Evolutionary conservation across 352 stramenopile species (phyloP).

Genomic region (Bremia lactucae): DNA sequence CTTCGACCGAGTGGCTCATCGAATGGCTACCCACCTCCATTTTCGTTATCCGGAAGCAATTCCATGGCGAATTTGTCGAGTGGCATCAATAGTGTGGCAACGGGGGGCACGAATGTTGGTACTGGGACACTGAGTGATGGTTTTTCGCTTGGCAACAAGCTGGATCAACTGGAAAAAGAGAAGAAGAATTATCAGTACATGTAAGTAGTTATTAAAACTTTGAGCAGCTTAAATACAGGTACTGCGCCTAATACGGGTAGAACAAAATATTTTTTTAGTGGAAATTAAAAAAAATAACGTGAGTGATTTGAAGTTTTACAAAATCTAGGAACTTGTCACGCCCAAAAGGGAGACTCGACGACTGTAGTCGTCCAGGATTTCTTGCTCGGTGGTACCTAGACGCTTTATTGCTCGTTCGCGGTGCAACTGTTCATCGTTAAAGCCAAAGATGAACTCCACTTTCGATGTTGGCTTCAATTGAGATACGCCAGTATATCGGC

Average conservation of each 20-base stretch:
- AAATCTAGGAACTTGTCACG: constrained; percentile 7
- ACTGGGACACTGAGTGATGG: constrained; percentile 14
- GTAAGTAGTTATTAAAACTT: constrained; percentile 10
- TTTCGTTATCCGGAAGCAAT: constrained; percentile 26
- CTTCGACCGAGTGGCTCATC: constrained; percentile 17
- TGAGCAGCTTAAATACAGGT: neutral
- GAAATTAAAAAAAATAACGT: neutral
- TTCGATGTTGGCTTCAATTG: constrained; percentile 25
- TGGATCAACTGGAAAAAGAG: constrained; percentile 69
- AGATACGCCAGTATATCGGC: constrained; percentile 38
- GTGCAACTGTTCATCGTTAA: constrained; percentile 48
- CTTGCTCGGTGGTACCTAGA: constrained; percentile 44
- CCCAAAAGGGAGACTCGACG: constrained; percentile 39
- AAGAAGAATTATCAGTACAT: constrained; percentile 38
- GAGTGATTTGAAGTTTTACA: too few relatives aligned
- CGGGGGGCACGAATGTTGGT: constrained; percentile 10
- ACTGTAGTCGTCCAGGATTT: constrained; percentile 56
- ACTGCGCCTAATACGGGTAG: neutral
- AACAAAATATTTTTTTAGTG: neutral
- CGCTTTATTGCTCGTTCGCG: constrained; percentile 47
- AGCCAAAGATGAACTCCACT: constrained; percentile 51
- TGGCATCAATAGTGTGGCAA: constrained; percentile 2
- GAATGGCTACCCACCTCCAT: constrained; percentile 23
- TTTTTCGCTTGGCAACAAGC: constrained; percentile 50
- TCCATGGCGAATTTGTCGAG: constrained; percentile 19